Base-by-base conservation (phyloP, 2,329 filamentous ascomycete species). In the Cytospora paraplurivora region DNA sequence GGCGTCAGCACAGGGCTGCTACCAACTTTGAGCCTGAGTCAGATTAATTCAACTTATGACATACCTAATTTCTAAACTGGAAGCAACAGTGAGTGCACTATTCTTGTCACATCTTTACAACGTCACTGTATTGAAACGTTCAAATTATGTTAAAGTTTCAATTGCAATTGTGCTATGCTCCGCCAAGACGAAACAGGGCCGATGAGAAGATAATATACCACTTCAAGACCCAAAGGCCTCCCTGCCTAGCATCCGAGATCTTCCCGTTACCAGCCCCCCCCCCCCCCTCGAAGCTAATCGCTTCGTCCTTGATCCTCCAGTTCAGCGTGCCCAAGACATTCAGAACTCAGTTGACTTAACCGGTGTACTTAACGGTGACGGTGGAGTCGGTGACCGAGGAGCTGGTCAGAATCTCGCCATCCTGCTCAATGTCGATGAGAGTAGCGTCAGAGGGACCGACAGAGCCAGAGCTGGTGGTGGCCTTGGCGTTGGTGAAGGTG, bases 381-480 rank as follows among this genome's bases (percentile, higher is more conserved):
- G 63, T 64, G 32, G 64, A 62, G 56, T 67, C 65, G 10, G 66
- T 62, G 7, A 66, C 64, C 10, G 64, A 67, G 63, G 67, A 71
- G 37, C 41, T 53, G 4, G 72, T 73, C 34, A 69, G 88, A 41
- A 91, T 79, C 51, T 78, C 85, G 76, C 91, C 85, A 76, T 90
- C 82, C 73, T 89, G 87, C 19, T 84, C 74, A 71, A 89, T 73
- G 73, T 86, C 85, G 12, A 88, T 91, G 49, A 92, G 76, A 74
- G 92, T 92, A 67, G 87, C 77, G 34, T 75, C 75, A 1, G 71
- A 15, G 4, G 67, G 69, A 10, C 76, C 71, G 32, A 75, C 72
- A 19, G 74, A 74, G 56, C 63, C 71, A 33, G 65, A 66, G 21
- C 61, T 68, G 37, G 68, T 68, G 6, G 70, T 73, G n/a, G 77